Percentiles rank a stretch among this genome's conserved stretches.
phyloP scores from a whole-genome alignment of 768 basidiomycete species.

The Leccinum olivaceopallidum region DNA sequence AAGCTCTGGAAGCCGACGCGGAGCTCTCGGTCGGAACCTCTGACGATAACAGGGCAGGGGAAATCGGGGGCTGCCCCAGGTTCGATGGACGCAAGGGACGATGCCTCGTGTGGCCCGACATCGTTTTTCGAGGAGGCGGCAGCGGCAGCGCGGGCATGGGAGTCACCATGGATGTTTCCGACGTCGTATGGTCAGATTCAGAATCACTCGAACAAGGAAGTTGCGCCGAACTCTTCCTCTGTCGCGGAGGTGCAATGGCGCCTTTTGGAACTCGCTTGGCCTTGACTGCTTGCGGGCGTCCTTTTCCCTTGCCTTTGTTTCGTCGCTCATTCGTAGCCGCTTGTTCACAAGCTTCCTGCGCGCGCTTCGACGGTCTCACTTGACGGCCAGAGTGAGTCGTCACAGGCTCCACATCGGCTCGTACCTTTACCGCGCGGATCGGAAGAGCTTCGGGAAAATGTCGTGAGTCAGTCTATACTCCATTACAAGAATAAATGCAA shows the following conservation, averaged over 20 bases:
- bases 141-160: neutral
- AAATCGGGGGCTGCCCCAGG: conserved; percentile 6
- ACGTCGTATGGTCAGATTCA: neutral
- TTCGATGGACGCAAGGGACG: conserved; percentile 18
- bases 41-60: neutral
- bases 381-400: conserved; percentile 27
- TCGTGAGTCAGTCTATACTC: neutral
- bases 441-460: conserved; percentile 12
- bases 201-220: neutral
- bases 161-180: neutral
- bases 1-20: neutral
- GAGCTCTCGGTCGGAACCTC: neutral
- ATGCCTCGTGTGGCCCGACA: neutral
- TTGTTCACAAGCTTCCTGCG: conserved; percentile 11
- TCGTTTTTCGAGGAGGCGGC: neutral
- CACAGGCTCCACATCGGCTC: conserved; percentile 11
- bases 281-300: neutral
- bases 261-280: neutral
- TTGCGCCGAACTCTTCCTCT: neutral
- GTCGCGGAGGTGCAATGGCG: neutral
- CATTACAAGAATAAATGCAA: neutral
- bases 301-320: conserved; percentile 7
- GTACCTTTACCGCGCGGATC: conserved; percentile 4
- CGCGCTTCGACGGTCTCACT: conserved; percentile 23
- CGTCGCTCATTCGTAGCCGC: neutral